A percentile compares a stretch with the other conserved stretches of the same genome.
phyloP scores from a whole-genome alignment of 495 filamentous ascomycete genomes.

The Pseudomonodictys pantanalensis region DNA sequence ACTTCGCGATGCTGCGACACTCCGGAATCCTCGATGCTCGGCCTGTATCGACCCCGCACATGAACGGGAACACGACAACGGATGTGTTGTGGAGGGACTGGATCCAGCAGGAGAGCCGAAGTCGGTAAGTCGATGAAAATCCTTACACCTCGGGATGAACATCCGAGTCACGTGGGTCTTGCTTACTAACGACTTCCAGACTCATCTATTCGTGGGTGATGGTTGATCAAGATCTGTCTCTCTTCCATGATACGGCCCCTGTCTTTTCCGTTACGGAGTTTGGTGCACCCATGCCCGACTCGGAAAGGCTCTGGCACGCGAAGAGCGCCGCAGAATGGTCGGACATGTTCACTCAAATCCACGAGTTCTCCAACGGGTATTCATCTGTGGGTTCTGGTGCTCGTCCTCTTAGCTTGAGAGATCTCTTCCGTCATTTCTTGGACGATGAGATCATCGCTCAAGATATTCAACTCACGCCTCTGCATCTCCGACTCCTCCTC shows the following conservation, averaged over 20 bases:
- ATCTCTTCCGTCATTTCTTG: constrained; percentile 53
- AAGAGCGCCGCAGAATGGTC: constrained; percentile 48
- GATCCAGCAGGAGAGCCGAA: constrained; percentile 56
- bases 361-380: constrained; percentile 46
- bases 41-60: constrained; percentile 16
- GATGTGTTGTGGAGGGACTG: constrained; percentile 56
- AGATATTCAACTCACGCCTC: constrained; percentile 41
- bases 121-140: constrained; percentile 46
- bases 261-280: constrained; percentile 59
- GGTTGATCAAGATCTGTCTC: constrained; percentile 62
- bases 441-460: constrained; percentile 42
- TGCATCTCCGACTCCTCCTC: constrained; percentile 43
- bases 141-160: background rate
- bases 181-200: constrained; percentile 38
- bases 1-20: constrained; percentile 60
- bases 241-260: constrained; percentile 60
- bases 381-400: constrained; percentile 44
- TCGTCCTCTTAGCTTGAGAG: constrained; percentile 51
- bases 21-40: constrained; percentile 55
- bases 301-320: constrained; percentile 54
- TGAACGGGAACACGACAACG: constrained; percentile 37
- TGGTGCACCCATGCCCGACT: constrained; percentile 54
- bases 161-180: constrained; percentile 11
- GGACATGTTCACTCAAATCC: constrained; percentile 49
- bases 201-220: constrained; percentile 64